These are phyloP conservation scores for Annulohypoxylon nitens DNA, from an alignment of 495 filamentous ascomycete genomes.

Conservation along the genomic window DNA sequence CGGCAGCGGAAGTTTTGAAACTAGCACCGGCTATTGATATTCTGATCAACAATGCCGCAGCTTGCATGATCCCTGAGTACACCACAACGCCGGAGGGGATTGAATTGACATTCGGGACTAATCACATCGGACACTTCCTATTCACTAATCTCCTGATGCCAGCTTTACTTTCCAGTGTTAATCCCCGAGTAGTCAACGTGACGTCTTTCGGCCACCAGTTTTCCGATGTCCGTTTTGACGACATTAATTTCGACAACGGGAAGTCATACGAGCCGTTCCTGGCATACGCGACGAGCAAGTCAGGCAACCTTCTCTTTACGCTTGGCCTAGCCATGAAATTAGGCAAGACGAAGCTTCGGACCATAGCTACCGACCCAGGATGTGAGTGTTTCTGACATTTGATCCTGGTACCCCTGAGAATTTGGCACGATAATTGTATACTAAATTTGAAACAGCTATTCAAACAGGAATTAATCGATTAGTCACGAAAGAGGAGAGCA, in stretches of 20 bases:
- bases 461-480: neutral
- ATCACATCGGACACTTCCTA: conserved; percentile 76
- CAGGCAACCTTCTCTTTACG: conserved; percentile 66
- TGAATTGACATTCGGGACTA: conserved; percentile 77
- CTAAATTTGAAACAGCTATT: neutral
- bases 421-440: neutral
- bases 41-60: neutral
- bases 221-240: conserved; percentile 60
- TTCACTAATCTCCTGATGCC: conserved; percentile 73
- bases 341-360: neutral
- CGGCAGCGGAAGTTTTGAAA: neutral
- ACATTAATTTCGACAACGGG: conserved; percentile 55
- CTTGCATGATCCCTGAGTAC: conserved; percentile 62
- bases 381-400: neutral
- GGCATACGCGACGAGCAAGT: conserved; percentile 16
- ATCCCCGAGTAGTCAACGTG: conserved; percentile 54
- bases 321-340: conserved; percentile 55
- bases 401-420: neutral
- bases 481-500: neutral
- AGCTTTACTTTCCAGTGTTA: conserved; percentile 51
- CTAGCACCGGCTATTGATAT: neutral
- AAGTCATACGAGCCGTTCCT: neutral
- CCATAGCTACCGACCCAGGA: neutral
- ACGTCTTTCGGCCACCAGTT: conserved; percentile 60
- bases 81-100: conserved; percentile 68